Evolutionary conservation across 179 eudicot species (phyloP), one percentile per base, ranked within the genome.

Genomic region (Patellifolia procumbens): DNA sequence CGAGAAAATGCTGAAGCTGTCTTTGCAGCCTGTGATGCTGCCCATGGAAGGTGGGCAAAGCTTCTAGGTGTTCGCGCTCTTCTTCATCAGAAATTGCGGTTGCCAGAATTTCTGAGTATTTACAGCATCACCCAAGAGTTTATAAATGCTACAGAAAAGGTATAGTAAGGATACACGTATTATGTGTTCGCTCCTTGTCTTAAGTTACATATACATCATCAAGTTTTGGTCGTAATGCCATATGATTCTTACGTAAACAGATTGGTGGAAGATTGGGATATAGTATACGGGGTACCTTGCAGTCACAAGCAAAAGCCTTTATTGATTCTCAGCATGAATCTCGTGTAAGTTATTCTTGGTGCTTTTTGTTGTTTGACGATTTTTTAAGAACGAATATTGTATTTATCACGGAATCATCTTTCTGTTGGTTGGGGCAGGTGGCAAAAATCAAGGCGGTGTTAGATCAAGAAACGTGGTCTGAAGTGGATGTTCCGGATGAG

Each of bases 201-300:
- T 70, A 20, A 63, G 63, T 68, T 68, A 51, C 69, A 20, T 58
- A 74, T 62, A 51, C 28, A 15, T 63, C 34, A 52, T 42, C 63
- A 37, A 64, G 52, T 69, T 72, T 61, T 81, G 79, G 64, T 76
- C 53, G 76, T 89, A 76, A 84, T 82, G 67, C 65, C 28, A 56
- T 75, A 45, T 74, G 37, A 66, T 87, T 76, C 72, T 77, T 70
- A 79, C 78, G 72, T 83, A 61, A 77, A 76, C 96, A 96, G 99
- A 93, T 93, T 78, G 98, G 99, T 88, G 99, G 99, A 88, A 93
- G 99, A 90, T 87, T 93, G 89, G 99, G 98, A 70, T 93, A 91
- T 83, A 93, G 96, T 82, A 93, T 91, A 78, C 91, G 99, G 73
- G 98, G 98, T 79, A 91, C 91, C 19, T 84, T 96, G 35, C 98